These are phyloP conservation scores for Trichophyton equinum DNA, from an alignment of 2,329 filamentous ascomycete species.

Conservation along the genomic window DNA sequence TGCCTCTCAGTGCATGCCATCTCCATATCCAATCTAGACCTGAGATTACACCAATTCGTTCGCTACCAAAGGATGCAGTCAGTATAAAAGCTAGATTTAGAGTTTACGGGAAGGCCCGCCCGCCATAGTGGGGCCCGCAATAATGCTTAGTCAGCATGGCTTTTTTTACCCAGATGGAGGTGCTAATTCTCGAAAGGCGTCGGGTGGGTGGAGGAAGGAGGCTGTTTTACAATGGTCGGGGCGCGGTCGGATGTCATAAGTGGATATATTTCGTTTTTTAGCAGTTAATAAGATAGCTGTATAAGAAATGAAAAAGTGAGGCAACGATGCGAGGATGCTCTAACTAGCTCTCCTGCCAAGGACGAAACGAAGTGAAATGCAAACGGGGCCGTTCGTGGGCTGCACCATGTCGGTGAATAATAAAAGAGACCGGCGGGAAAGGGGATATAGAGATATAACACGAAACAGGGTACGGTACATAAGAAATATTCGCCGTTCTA, in stretches of 20 bases:
- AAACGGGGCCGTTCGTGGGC: neutral
- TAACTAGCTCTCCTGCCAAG: neutral
- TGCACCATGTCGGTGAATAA: neutral
- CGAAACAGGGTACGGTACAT: neutral
- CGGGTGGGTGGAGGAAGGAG: no score
- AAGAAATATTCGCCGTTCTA: neutral
- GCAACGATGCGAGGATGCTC: neutral
- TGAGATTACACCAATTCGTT: neutral
- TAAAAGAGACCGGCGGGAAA: neutral
- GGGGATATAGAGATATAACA: neutral
- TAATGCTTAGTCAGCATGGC: neutral
- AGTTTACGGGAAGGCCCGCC: constrained; percentile 1
- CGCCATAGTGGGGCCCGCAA: neutral
- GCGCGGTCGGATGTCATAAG: neutral
- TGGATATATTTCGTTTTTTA: neutral
- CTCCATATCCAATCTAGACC: neutral
- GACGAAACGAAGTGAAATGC: neutral
- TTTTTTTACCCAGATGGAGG: neutral
- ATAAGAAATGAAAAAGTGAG: neutral
- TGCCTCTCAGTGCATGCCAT: no score
- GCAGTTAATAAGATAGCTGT: neutral
- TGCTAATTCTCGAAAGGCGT: no score
- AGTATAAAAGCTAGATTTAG: neutral
- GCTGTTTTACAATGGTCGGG: no score
- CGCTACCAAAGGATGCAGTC: neutral